These are phyloP conservation scores for Pichia sp. DNA, from an alignment of 1,139 yeast species.

Conservation along the genomic window DNA sequence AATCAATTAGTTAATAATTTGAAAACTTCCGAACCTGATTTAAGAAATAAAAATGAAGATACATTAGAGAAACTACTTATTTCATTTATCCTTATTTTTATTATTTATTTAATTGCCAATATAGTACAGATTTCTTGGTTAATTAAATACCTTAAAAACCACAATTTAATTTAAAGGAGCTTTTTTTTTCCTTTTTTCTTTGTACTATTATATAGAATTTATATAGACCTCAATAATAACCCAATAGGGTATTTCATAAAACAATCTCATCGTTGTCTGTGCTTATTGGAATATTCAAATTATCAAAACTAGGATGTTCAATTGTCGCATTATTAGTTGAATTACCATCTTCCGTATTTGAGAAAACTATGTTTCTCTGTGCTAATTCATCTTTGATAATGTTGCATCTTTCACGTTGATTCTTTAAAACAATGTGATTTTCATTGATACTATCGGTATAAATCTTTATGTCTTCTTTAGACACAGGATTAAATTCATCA, in stretches of 20 bases:
- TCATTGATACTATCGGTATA: slow-evolving; percentile 17
- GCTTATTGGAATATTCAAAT: slow-evolving; percentile 2
- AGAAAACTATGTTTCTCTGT: slow-evolving; percentile 16
- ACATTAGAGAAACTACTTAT: slow-evolving; percentile 20
- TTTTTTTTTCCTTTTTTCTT: too few species aligned
- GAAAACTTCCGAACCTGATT: slow-evolving; percentile 18
- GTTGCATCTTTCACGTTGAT: slow-evolving; percentile 32
- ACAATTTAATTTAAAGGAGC: not conserved
- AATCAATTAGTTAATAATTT: slow-evolving; percentile 17
- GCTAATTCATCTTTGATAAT: slow-evolving; percentile 30
- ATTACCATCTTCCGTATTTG: not conserved
- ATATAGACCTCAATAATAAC: not conserved
- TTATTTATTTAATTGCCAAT: slow-evolving; percentile 18
- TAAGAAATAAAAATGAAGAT: slow-evolving; percentile 27
- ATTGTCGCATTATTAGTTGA: not conserved
- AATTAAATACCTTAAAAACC: slow-evolving; percentile 13
- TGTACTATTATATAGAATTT: not conserved
- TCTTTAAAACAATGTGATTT: slow-evolving; percentile 26
- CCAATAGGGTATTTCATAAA: not conserved
- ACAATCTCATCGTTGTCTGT: slow-evolving; percentile 22
- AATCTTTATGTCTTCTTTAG: slow-evolving; percentile 15
- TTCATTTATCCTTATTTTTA: slow-evolving; percentile 11
- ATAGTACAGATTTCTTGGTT: slow-evolving; percentile 23
- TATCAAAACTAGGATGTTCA: slow-evolving; percentile 1
- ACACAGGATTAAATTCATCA: slow-evolving; percentile 18